Evolutionary conservation across 495 filamentous ascomycete genomes (phyloP).

Genomic region (Talaromyces ruber): DNA sequence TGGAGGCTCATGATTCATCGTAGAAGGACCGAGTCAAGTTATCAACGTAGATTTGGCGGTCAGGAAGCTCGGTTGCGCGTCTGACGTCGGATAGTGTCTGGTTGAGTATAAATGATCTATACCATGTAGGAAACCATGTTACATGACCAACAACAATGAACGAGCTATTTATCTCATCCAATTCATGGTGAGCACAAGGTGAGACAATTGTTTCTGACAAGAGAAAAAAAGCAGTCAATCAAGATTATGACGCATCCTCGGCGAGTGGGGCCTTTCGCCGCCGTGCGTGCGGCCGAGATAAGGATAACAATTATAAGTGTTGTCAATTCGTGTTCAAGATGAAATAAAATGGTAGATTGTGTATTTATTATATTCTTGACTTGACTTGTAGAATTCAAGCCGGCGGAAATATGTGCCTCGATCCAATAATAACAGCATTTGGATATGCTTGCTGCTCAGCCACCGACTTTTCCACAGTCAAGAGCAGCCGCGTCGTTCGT

Average conservation of each 20-base stretch:
- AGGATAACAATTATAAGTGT: background rate
- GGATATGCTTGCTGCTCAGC: slow-evolving; percentile 44
- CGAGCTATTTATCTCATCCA: background rate
- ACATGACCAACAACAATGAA: too few relatives aligned
- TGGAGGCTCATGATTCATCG: slow-evolving; percentile 7
- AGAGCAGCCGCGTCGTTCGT: slow-evolving; percentile 46
- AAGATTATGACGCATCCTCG: slow-evolving; percentile 4
- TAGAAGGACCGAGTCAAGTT: background rate
- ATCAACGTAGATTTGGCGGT: slow-evolving; percentile 24
- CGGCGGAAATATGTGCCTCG: background rate
- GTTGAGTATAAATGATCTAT: too few relatives aligned
- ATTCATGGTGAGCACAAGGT: background rate
- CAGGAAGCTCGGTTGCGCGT: background rate
- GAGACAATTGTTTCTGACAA: background rate
- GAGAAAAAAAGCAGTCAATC: background rate
- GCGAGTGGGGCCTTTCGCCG: background rate
- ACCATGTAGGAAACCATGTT: too few relatives aligned
- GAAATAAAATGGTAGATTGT: too few relatives aligned
- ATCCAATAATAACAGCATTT: slow-evolving; percentile 39
- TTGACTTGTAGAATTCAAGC: background rate
- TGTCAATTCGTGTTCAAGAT: too few relatives aligned
- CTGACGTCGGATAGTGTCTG: background rate
- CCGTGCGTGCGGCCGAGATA: background rate
- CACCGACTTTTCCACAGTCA: slow-evolving; percentile 49
- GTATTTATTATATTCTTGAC: background rate